Base-by-base conservation (phyloP, 1,139 yeast genomes). In the Kodamaea derodonti region DNA sequence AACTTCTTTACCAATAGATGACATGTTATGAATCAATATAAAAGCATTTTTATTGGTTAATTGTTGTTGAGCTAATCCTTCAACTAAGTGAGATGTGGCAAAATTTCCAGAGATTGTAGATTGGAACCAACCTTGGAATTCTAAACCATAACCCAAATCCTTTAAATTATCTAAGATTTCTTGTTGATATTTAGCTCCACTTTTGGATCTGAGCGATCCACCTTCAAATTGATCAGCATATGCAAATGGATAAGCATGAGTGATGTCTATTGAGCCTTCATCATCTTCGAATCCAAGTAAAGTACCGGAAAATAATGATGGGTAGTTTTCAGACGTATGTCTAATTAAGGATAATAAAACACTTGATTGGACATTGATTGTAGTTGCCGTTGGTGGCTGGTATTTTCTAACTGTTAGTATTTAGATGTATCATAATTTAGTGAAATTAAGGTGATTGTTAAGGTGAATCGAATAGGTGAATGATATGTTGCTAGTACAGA, bases 71-170 rank as follows among this genome's bases (percentile, higher is more conserved):
- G 79, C 76, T 62, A 85, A 68, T 30, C 80, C 72, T 47, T 84
- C 95, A 30, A 84, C 72, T 40, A 81, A 67, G 41, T 75, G 74
- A 40, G 77, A 77, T 42, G 81, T 79, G 49, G 80, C 75, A 54
- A 80, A 80, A 53, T 76, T 78, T 33, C 95, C 95, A 30, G 84
- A 73, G 35, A 71, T 56, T 24, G 88, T 72, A 33, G 84, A 72
- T 53, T 84, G 78, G 62, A 84, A 87, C 90, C 90, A 87, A 24
- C 96, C 96, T 46, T 82, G 77, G 46, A 81, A 73, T 55, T 81
- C 86, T 33, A 80, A 71, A 32, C 90, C 94, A 42, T 77, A 71
- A 32, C 83, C 84, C 44, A 80, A 75, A 40, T 70, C 73, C 49
- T 72, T 77, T 47, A 85, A 72, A 41, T 76, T 74, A 34, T 75